Base-by-base conservation (phyloP, 306 rosid genomes). In the Inga oerstediana region DNA sequence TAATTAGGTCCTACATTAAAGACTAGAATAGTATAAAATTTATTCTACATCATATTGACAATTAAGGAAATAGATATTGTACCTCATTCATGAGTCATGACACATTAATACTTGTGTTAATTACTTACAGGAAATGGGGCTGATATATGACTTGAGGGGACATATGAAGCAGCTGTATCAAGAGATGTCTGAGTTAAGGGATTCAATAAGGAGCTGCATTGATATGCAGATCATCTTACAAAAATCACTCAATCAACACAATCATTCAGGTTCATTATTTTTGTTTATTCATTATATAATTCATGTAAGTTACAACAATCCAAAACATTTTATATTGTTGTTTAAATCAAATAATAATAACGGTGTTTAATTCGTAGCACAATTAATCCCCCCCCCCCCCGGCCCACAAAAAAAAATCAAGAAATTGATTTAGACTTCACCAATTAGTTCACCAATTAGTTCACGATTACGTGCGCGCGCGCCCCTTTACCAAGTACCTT, bases 141-240 rank as follows among this genome's bases (percentile, higher is more conserved):
- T 90, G 59, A 82, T 96, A 62, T 92, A 85, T 71, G 88, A 91
- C 74, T 22, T 96, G 86, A 91, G 91, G 92, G 88, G 93, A 45
- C 92, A 92, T 5, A 92, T 96, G 98, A 88, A 88, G 85, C 93
- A 92, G 80, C 87, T 96, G 72, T 76, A 87, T 82, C 89, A 73
- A 4, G 99, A 96, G 86, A 91, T 96, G 90, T 85, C 94, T 17
- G 97, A 89, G 84, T 89, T 96, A n/a, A 89, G 94, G 85, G 92
- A 90, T 85, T 81, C 92, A 70, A 85, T 93, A 66, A 92, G 85
- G 84, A 78, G 93, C 74, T 93, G 98, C 85, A 78, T 93, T 77
- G 94, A 91, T 75, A 89, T 92, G 97, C 97, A 95, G 54, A 88
- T 90, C 86, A 86, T 74, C 30, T 48, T 85, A 61, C 92, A 89